Evolutionary conservation across 805 yeast genomes (phyloP), one percentile per base, ranked within the genome.

Genomic region (Starmera dryadoides): DNA sequence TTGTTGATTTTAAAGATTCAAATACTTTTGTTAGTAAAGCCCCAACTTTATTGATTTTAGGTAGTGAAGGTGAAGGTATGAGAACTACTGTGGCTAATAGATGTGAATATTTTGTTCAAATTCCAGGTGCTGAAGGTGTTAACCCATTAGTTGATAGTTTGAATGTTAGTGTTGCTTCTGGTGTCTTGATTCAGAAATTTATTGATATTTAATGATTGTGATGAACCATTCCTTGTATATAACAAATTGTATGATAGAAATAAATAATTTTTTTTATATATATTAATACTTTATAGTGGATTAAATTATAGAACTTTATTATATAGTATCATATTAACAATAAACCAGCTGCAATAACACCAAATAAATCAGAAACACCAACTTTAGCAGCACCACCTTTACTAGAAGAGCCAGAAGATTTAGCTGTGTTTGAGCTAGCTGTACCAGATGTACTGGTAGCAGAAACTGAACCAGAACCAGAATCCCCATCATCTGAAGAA

Each of bases 111-210:
- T 44, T 59, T 20, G 71, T 66, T 2, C 58, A 56, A 35, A 59
- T 68, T 8, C 36, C 47, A 12, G 58, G 62, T 33, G 59, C 63
- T 6, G 45, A 67, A 25, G 45, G 40, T 14, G 55, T 50, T 3
- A 58, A 52, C 30, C 62, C 62, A 2, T 43, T 47, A 17, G 79
- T 88, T 30, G 96, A 87, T 54, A 84, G 95, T 23, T 64, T 88
- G 52, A 88, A 88, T 55, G 97, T 86, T 25, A 85, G 93, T 54
- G 96, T 88, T 8, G 96, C 97, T 1, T 73, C 89, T 1, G 93
- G 89, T 1, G 53, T 88, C 22, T 54, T 88, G 36, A 62, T 86
- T 7, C 58, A 54, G 40, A 53, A 50, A 37, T 41, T 61, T 10
- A 35, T 56, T 37, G 40, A 34, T 4, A 6, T 16, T 30, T 17